phyloP scores from a whole-genome alignment of 1,284 basidiomycete species.

The Puccinia novopanici region DNA sequence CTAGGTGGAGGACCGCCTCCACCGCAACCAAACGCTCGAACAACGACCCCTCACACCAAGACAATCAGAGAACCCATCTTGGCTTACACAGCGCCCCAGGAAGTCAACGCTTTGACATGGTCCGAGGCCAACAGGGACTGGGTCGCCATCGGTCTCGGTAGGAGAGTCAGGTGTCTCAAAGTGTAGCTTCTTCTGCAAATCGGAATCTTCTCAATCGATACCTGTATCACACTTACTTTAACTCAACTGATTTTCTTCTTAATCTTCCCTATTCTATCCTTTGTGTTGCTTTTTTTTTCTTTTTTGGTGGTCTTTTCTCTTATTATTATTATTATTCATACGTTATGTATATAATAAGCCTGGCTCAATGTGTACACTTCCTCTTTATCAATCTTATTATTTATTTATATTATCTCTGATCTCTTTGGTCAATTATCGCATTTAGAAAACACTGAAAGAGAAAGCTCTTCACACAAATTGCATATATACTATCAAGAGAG shows the following conservation, averaged over 20 bases:
- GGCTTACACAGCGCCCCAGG: slow-evolving; percentile 76
- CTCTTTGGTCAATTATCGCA: not conserved
- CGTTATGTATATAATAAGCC: not conserved
- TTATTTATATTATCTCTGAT: no score
- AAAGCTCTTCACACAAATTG: no score
- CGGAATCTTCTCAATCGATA: not conserved
- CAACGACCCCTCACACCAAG: slow-evolving; percentile 54
- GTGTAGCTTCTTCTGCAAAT: slow-evolving; percentile 62
- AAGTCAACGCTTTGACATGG: slow-evolving; percentile 86
- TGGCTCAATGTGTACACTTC: slow-evolving; percentile 7
- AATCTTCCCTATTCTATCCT: no score
- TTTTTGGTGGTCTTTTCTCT: not conserved
- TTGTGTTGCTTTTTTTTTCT: no score
- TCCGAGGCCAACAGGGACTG: slow-evolving; percentile 69
- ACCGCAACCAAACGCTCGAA: slow-evolving; percentile 56
- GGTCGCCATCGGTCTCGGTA: slow-evolving; percentile 84
- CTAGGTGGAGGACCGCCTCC: slow-evolving; percentile 69
- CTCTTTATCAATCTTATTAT: not conserved
- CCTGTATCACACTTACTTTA: slow-evolving; percentile 2
- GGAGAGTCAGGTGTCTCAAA: slow-evolving; percentile 76
- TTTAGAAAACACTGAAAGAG: not conserved
- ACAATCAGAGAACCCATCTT: slow-evolving; percentile 71
- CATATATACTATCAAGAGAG: no score
- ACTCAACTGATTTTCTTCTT: not conserved
- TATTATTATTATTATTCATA: not conserved